Evolutionary conservation across 1,284 basidiomycete species (phyloP).

Genomic region (Irpex sp.): DNA sequence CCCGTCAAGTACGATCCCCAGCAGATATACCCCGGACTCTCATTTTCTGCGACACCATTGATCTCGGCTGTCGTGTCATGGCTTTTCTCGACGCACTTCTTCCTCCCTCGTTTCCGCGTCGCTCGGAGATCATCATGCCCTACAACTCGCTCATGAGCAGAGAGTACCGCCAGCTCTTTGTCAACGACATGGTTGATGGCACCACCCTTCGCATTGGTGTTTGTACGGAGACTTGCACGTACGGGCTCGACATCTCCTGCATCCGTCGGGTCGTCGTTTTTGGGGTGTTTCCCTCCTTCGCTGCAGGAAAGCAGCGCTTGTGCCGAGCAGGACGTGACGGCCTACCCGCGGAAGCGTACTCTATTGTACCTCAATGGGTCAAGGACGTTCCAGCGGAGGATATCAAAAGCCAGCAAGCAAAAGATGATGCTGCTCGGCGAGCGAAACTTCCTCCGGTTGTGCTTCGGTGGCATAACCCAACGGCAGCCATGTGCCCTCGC

Average conservation of each 20-base stretch:
- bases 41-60: conserved; percentile 15
- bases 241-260: conserved; percentile 4
- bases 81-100: conserved; percentile 8
- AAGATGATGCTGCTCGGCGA: background rate
- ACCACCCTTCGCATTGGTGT: background rate
- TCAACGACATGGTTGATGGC: background rate
- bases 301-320: background rate
- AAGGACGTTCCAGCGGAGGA: background rate
- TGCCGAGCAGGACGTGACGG: background rate
- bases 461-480: background rate
- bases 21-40: conserved; percentile 8
- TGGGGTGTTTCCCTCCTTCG: background rate
- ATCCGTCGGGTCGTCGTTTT: background rate
- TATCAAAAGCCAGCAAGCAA: background rate
- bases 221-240: conserved; percentile 8
- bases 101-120: background rate
- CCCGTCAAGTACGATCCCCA: background rate
- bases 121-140: background rate
- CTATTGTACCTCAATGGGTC: background rate
- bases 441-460: background rate
- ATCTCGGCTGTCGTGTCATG: conserved; percentile 13
- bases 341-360: background rate
- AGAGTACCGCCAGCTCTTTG: background rate
- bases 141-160: background rate
- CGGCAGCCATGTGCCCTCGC: background rate